Percentiles rank a stretch among this genome's conserved stretches.
Evolutionary conservation across 2,329 filamentous ascomycete genomes (phyloP).

Genomic region (Stagonosporopsis cucurbitacearum): DNA sequence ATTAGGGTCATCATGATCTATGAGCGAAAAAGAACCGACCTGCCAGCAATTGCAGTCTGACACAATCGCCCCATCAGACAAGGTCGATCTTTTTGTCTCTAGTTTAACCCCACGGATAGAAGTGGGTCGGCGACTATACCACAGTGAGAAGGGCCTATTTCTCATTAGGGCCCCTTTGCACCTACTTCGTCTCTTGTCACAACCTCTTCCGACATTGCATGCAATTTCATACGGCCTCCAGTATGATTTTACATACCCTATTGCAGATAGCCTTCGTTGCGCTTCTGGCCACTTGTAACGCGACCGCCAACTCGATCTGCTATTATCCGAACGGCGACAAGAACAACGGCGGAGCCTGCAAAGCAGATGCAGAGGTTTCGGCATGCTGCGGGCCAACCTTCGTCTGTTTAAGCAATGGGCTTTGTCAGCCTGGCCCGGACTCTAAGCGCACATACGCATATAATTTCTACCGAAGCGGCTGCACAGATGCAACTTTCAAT

Average conservation of each 20-base stretch:
- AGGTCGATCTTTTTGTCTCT: background rate
- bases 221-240: background rate
- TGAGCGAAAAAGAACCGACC: background rate
- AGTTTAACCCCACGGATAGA: constrained; percentile 5
- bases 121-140: constrained; percentile 13
- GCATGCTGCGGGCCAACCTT: constrained; percentile 33
- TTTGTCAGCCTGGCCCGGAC: constrained; percentile 28
- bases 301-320: constrained; percentile 23
- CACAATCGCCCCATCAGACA: constrained; percentile 1
- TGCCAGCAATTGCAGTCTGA: background rate
- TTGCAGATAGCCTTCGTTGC: background rate
- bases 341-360: constrained; percentile 24
- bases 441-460: constrained; percentile 21
- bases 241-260: background rate
- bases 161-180: constrained; percentile 2
- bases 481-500: constrained; percentile 30
- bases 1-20: background rate
- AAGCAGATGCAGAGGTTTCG: constrained; percentile 23
- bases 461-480: constrained; percentile 29
- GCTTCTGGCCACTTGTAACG: background rate
- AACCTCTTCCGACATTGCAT: background rate
- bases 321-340: constrained; percentile 29
- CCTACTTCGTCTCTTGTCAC: constrained; percentile 6
- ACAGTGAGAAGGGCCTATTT: constrained; percentile 1
- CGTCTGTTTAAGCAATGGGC: constrained; percentile 30